Conservation (phyloP, 2,329 filamentous ascomycete genomes). For the Monilinia vaccinii-corymbosi region DNA sequence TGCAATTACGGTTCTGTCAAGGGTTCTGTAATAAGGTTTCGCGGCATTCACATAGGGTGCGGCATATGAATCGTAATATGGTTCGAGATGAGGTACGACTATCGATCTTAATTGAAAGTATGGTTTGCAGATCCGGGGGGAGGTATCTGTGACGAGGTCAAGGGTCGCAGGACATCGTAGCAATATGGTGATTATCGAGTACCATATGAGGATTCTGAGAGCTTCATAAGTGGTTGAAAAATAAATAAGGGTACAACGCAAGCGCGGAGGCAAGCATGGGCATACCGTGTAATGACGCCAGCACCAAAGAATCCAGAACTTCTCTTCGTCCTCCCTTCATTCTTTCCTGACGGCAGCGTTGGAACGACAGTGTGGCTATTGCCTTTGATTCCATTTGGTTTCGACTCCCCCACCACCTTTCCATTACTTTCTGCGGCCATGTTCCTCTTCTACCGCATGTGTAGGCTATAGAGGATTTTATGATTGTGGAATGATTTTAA, state of each 20-base stretch:
- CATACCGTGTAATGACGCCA: conserved; percentile 46
- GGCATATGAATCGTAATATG: conserved; percentile 79
- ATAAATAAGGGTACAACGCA: too few species aligned
- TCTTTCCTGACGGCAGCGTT: conserved; percentile 25
- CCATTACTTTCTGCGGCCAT: conserved; percentile 34
- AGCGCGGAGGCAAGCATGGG: conserved; percentile 11
- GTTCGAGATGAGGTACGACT: conserved; percentile 66
- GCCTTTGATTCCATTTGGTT: conserved; percentile 31
- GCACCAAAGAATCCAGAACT: conserved; percentile 38
- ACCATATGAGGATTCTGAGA: conserved; percentile 72
- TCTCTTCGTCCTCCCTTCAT: conserved; percentile 13
- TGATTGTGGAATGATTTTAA: too few species aligned
- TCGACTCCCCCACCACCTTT: conserved; percentile 28
- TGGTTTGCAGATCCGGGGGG: conserved; percentile 72
- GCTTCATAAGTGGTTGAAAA: conserved; percentile 3
- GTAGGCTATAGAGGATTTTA: conserved; percentile 6
- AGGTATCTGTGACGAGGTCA: conserved; percentile 56
- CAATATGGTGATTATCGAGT: conserved; percentile 67
- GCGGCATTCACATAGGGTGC: conserved; percentile 71
- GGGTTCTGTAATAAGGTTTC: conserved; percentile 62
- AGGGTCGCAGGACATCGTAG: conserved; percentile 72
- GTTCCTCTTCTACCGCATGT: conserved; percentile 22
- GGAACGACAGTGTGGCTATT: conserved; percentile 33
- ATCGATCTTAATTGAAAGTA: conserved; percentile 60
- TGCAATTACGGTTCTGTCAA: conserved; percentile 55